phyloP scores from a whole-genome alignment of 2,329 filamentous ascomycete species.

The Stagonosporopsis rhizophila region DNA sequence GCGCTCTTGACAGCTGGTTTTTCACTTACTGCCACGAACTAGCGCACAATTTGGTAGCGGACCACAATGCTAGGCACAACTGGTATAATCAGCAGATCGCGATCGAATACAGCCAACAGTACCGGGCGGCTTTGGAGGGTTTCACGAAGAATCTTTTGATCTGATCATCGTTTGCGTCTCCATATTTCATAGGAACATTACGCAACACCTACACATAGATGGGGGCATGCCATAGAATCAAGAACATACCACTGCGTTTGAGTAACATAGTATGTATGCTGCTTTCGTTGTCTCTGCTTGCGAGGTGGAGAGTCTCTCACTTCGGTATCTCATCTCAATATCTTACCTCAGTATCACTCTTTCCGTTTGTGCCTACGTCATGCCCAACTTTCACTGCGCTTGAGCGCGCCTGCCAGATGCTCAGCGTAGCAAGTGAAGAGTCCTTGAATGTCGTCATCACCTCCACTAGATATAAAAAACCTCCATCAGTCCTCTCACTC shows the following conservation, averaged over 20 bases:
- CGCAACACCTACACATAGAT: background rate
- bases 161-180: background rate
- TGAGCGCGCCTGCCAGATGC: background rate
- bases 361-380: slow-evolving; percentile 1
- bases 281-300: background rate
- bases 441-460: background rate
- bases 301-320: background rate
- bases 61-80: slow-evolving; percentile 62
- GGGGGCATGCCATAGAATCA: background rate
- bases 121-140: slow-evolving; percentile 33
- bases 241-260: background rate
- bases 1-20: slow-evolving; percentile 80
- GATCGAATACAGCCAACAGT: slow-evolving; percentile 46
- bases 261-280: background rate
- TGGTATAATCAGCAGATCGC: slow-evolving; percentile 51
- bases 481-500: background rate
- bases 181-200: background rate
- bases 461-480: background rate
- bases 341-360: background rate
- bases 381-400: background rate
- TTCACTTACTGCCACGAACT: slow-evolving; percentile 95
- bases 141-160: slow-evolving; percentile 34
- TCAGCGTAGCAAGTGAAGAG: background rate
- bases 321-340: no score
- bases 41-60: slow-evolving; percentile 86